Evolutionary conservation across 179 eudicot genomes (phyloP).

Genomic region (Spergularia azorica): DNA sequence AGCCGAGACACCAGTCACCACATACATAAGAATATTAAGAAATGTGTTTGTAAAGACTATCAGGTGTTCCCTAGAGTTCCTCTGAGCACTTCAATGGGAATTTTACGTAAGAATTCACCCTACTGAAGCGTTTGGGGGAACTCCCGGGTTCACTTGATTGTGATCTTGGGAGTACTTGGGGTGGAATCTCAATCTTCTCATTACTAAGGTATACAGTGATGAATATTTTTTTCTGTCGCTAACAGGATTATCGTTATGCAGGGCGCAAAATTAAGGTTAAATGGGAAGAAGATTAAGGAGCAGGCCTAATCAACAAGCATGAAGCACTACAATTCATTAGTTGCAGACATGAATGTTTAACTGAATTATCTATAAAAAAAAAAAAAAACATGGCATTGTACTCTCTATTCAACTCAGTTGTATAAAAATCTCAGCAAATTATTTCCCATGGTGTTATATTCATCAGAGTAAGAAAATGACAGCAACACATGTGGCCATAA

Average conservation of each 20-base stretch:
- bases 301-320: neutral
- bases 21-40: neutral
- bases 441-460: neutral
- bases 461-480: neutral
- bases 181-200: neutral
- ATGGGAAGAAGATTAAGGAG: neutral
- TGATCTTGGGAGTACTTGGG: too few species aligned
- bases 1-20: neutral
- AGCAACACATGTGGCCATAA: neutral
- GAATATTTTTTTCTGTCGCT: too few species aligned
- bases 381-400: neutral
- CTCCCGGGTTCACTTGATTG: conserved; percentile 31
- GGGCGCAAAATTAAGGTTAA: neutral
- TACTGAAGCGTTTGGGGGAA: conserved; percentile 43
- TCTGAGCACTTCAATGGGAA: conserved; percentile 34
- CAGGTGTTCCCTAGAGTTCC: conserved; percentile 33
- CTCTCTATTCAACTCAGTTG: neutral
- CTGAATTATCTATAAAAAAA: neutral
- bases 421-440: neutral
- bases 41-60: neutral
- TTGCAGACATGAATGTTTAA: neutral
- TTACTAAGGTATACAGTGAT: too few species aligned
- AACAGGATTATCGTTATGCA: neutral
- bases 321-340: neutral
- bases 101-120: neutral